Evolutionary conservation across 2,329 filamentous ascomycete species (phyloP), one percentile per base, ranked within the genome.

Genomic region (Aspergillus ruber): DNA sequence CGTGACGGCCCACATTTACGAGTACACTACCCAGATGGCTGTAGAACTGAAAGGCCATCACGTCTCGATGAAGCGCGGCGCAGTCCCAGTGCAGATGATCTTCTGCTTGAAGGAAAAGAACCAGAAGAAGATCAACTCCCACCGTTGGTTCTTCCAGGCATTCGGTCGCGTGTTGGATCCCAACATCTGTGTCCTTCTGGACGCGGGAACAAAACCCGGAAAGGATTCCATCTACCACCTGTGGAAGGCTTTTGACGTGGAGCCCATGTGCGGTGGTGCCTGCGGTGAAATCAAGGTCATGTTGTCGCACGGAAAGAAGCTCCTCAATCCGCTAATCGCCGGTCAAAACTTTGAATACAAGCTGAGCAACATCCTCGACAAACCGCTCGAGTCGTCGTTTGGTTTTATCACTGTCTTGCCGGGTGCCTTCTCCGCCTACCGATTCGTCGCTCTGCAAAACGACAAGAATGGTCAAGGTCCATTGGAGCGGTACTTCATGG

Each of bases 271-370:
- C 65, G 93, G 86, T 57, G 93, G 93, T 58, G 91, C 93, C 59
- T 98, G 93, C 69, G 93, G 93, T 71, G 93, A 98, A 69, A 98
- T 98, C 76, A 97, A 98, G 71, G 91, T 91, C 56, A 96, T 97
- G 90, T 77, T 97, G 73, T 82, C 82, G 3, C 83, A 80, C 49
- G 90, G 91, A 54, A 91, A 87, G 69, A 90, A 94, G 60, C 79
- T 98, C 32, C 67, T 96, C 56, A 98, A 97, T 62, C 93, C 93
- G 0, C 79, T 98, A 4, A 88, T 98, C 18, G 93, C 93, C 2
- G 90, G 90, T 1, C 93, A 98, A 63, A 98, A 98, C 65, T 98
- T 98, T 60, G 93, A 98, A 74, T 98, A 98, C 79, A 98, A 98
- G 79, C 95, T 98, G 86, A 95, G 89, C 68, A 98, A 98, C 64